phyloP scores from a whole-genome alignment of 176 grass and related monocot genomes.

The Pontederia paniculata region DNA sequence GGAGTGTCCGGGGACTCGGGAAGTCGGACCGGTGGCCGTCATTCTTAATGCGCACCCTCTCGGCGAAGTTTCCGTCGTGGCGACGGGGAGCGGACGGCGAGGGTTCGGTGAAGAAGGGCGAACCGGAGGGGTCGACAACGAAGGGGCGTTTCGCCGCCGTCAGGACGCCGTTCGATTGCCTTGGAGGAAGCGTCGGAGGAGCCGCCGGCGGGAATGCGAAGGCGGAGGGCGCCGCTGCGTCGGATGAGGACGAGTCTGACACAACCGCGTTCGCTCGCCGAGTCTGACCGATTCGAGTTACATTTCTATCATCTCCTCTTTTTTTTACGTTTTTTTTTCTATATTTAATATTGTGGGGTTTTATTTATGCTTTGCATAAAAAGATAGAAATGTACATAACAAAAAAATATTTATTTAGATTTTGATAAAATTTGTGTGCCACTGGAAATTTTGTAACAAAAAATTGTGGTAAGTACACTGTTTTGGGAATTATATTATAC shows the following conservation, averaged over 20 bases:
- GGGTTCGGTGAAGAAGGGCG: slow-evolving; percentile 43
- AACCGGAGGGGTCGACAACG: slow-evolving; percentile 10
- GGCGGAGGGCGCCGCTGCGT: neutral
- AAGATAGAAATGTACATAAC: too few species aligned
- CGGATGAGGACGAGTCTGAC: neutral
- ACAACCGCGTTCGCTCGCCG: neutral
- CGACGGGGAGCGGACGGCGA: slow-evolving; percentile 34
- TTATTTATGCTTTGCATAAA: too few species aligned
- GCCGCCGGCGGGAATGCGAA: neutral
- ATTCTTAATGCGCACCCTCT: slow-evolving; percentile 55
- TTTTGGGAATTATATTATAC: too few species aligned
- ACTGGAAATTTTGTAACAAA: too few species aligned
- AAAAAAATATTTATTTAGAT: too few species aligned
- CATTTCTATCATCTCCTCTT: too few species aligned
- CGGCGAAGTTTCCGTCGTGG: slow-evolving; percentile 42
- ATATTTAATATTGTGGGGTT: too few species aligned
- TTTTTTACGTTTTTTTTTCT: too few species aligned
- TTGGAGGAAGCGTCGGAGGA: neutral
- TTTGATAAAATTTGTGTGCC: too few species aligned
- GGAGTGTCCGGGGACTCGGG: slow-evolving; percentile 42
- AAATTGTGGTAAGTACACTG: too few species aligned
- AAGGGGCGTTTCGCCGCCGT: slow-evolving; percentile 26
- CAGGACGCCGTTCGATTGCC: slow-evolving; percentile 22
- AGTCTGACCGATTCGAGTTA: slow-evolving; percentile 1
- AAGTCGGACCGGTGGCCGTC: slow-evolving; percentile 65